Conservation (phyloP, 148 eudicot species). For the Arctostaphylos glauca region DNA sequence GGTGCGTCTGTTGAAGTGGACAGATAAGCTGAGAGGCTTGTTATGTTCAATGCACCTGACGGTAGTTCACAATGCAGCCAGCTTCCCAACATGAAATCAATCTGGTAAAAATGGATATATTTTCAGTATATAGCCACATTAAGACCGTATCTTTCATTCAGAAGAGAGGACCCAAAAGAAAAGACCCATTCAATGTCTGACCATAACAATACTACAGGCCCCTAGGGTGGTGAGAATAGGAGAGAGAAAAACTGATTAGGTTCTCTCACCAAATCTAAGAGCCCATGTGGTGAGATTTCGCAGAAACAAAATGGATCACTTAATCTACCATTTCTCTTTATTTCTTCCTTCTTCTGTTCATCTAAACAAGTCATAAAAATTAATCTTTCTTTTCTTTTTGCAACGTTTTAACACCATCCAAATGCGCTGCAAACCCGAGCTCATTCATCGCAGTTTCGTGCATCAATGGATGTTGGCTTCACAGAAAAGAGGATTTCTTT, state of each 20-base stretch:
- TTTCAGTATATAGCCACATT: background rate
- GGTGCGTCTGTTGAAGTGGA: constrained; percentile 67
- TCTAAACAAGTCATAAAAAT: background rate
- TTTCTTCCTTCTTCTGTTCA: background rate
- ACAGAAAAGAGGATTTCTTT: background rate
- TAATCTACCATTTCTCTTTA: background rate
- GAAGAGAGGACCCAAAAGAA: background rate
- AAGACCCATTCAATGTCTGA: background rate
- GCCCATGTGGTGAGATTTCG: background rate
- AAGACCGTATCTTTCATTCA: background rate
- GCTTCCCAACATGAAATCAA: constrained; percentile 68
- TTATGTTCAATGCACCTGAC: constrained; percentile 70
- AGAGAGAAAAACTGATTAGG: background rate
- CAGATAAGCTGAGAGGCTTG: constrained; percentile 65
- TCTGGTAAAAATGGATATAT: constrained; percentile 35
- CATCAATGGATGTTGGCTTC: too few species aligned
- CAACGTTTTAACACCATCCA: background rate
- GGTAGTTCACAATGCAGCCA: constrained; percentile 87
- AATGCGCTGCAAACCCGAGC: background rate
- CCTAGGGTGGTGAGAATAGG: background rate
- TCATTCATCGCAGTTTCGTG: background rate
- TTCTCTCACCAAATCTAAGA: background rate
- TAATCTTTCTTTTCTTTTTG: background rate
- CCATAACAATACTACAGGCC: background rate
- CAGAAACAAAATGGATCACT: background rate